Percentiles rank a stretch among this genome's conserved stretches.
phyloP scores from a whole-genome alignment of 2,329 filamentous ascomycete species.

The Penicillium olsonii region DNA sequence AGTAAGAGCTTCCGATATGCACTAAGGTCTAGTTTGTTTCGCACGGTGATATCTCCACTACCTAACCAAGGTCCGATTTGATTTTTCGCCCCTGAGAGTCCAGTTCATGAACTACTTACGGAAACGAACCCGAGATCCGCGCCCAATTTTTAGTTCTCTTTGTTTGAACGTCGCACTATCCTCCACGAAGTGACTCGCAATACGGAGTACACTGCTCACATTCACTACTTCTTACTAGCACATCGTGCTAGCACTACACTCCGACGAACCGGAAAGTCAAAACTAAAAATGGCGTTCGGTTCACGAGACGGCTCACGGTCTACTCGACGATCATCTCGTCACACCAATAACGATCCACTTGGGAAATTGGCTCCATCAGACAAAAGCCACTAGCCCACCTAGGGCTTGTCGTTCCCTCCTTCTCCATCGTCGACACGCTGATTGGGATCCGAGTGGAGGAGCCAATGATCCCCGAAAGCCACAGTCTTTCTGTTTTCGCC shows the following conservation, averaged over 20 bases:
- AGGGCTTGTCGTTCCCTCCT: background rate
- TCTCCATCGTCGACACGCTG: background rate
- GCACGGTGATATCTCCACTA: no score
- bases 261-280: constrained; percentile 5
- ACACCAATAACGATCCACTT: constrained; percentile 19
- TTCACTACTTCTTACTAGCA: no score
- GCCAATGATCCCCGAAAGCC: background rate
- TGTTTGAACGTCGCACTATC: constrained; percentile 4
- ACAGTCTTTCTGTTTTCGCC: background rate
- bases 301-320: constrained; percentile 17
- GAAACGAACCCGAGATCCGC: constrained; percentile 2
- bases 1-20: no score
- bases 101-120: background rate
- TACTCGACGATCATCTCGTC: constrained; percentile 22
- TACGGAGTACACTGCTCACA: no score
- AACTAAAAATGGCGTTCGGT: constrained; percentile 15
- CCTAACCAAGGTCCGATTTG: background rate
- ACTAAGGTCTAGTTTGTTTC: no score
- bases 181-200: no score
- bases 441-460: background rate
- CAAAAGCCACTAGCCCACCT: constrained; percentile 10
- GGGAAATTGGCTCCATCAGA: constrained; percentile 27
- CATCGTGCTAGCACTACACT: no score
- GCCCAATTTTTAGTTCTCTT: constrained; percentile 4
- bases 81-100: constrained; percentile 14